Conservation (phyloP, 441 rosid species). For the Raphanus hybrid region DNA sequence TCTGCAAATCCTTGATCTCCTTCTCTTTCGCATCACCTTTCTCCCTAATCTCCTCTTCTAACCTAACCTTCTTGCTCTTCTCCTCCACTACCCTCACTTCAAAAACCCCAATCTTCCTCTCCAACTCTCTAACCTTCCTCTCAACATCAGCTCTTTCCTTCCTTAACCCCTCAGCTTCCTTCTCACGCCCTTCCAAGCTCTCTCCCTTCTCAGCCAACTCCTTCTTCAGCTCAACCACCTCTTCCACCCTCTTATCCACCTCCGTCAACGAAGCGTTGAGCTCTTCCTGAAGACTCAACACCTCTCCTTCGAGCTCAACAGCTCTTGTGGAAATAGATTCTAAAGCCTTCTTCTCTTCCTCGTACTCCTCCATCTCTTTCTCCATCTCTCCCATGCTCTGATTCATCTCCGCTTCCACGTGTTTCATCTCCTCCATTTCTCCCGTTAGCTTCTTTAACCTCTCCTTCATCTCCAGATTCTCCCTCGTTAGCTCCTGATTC, state of each 20-base stretch:
- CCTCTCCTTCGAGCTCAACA: conserved; percentile 66
- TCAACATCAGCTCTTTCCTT: conserved; percentile 59
- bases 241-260: conserved; percentile 52
- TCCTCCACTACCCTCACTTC: conserved; percentile 64
- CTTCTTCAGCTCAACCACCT: conserved; percentile 52
- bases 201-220: conserved; percentile 52
- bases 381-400: conserved; percentile 50
- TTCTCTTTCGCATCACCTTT: conserved; percentile 56
- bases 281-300: conserved; percentile 70
- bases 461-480: conserved; percentile 51
- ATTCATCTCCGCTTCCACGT: conserved; percentile 47
- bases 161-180: conserved; percentile 58
- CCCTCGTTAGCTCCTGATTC: conserved; percentile 48
- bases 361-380: conserved; percentile 54
- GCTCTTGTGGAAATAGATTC: conserved; percentile 62
- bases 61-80: conserved; percentile 60
- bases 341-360: conserved; percentile 52
- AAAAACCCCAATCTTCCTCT: conserved; percentile 61
- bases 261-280: conserved; percentile 52
- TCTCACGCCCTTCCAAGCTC: conserved; percentile 50
- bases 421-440: conserved; percentile 52
- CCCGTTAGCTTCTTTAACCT: conserved; percentile 40
- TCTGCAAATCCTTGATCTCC: conserved; percentile 47
- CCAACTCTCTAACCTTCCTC: conserved; percentile 67
- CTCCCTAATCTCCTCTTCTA: conserved; percentile 67